Evolutionary conservation across 352 stramenopile genomes (phyloP).

Genomic region (Phytophthora cajani): DNA sequence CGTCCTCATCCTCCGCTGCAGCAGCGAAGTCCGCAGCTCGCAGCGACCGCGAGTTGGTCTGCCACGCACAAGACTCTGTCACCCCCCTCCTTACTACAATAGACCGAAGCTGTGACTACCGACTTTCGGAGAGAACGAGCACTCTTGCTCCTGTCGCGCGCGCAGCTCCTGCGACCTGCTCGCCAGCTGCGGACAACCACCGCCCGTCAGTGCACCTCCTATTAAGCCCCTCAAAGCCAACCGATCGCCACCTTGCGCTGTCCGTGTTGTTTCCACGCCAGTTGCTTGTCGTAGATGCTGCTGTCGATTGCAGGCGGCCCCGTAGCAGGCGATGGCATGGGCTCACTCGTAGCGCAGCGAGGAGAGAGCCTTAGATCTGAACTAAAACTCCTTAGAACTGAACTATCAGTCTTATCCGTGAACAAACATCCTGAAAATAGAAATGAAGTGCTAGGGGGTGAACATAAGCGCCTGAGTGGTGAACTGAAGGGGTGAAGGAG

Average conservation of each 20-base stretch:
- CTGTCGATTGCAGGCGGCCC: constrained; percentile 14
- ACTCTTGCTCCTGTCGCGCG: constrained; percentile 49
- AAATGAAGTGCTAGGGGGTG: too few species aligned
- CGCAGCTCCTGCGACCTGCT: constrained; percentile 53
- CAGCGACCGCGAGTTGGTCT: constrained; percentile 24
- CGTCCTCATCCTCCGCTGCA: constrained; percentile 18
- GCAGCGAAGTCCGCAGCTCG: constrained; percentile 6
- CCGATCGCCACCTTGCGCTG: constrained; percentile 49
- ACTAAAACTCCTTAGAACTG: too few species aligned
- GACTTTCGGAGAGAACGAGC: constrained; percentile 72
- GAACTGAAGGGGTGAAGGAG: too few species aligned
- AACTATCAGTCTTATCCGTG: too few species aligned
- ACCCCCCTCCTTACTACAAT: not conserved
- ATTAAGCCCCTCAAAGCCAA: too few species aligned
- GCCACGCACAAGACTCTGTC: not conserved
- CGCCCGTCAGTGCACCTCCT: too few species aligned
- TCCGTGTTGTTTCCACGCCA: constrained; percentile 62
- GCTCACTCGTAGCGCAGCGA: not conserved
- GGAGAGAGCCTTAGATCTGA: too few species aligned
- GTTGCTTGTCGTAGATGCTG: constrained; percentile 67
- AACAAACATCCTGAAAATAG: too few species aligned
- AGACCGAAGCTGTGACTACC: not conserved
- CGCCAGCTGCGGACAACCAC: constrained; percentile 32
- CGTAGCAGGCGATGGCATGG: not conserved
- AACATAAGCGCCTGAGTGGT: too few species aligned